These are phyloP conservation scores for Salix arbutifolia DNA, from an alignment of 345 rosid species.

Conservation along the genomic window DNA sequence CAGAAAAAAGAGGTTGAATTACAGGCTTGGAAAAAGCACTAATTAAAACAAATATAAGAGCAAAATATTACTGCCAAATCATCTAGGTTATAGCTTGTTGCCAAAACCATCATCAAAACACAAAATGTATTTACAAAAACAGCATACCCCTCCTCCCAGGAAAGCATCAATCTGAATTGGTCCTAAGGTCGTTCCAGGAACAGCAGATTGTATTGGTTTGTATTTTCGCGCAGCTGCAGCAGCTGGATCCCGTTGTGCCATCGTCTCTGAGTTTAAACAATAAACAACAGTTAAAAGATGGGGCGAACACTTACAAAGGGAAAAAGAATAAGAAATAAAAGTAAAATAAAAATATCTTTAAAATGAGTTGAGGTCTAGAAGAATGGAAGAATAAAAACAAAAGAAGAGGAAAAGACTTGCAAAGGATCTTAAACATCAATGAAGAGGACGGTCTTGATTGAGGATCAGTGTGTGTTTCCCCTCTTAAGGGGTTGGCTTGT, in stretches of 20 bases:
- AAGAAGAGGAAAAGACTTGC: neutral
- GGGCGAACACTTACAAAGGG: neutral
- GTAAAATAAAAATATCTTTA: neutral
- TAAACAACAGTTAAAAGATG: slow-evolving; percentile 1
- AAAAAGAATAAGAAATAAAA: neutral
- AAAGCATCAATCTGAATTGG: slow-evolving; percentile 91
- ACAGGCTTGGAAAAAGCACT: neutral
- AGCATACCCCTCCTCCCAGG: slow-evolving; percentile 82
- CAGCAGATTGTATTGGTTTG: slow-evolving; percentile 93
- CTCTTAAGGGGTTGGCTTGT: neutral
- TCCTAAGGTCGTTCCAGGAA: slow-evolving; percentile 96
- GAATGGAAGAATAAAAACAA: neutral
- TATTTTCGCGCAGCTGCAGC: slow-evolving; percentile 87
- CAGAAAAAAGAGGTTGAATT: neutral
- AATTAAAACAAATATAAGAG: neutral
- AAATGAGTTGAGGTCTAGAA: neutral
- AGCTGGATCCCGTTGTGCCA: slow-evolving; percentile 83
- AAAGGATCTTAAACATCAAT: neutral
- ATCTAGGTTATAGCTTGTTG: neutral
- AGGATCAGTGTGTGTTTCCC: neutral
- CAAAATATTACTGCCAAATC: neutral
- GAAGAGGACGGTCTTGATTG: neutral
- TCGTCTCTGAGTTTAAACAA: slow-evolving; percentile 43
- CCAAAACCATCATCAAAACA: neutral
- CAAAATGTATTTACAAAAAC: slow-evolving; percentile 3